phyloP scores from a whole-genome alignment of 208 protist genomes.

The Trypanosoma congolense region DNA sequence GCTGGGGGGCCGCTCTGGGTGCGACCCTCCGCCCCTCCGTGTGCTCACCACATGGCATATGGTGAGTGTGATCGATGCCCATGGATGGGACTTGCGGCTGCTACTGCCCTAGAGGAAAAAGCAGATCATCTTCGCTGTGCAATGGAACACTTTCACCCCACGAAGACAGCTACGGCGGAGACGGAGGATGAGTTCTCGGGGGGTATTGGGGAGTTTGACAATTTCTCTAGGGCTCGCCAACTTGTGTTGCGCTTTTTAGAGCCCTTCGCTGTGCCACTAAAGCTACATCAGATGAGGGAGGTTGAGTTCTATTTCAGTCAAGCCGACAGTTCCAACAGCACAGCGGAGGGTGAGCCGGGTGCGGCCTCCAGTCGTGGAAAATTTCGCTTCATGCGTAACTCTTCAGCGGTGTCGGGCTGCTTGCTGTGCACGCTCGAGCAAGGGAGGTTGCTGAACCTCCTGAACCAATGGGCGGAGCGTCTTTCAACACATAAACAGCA shows the following conservation, averaged over 20 bases:
- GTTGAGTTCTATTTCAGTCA: constrained; percentile 37
- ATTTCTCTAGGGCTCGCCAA: too few species aligned
- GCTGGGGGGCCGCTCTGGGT: neutral
- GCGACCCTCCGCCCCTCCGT: constrained; percentile 25
- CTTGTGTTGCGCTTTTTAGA: constrained; percentile 26
- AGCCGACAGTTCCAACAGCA: neutral
- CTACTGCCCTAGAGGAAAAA: constrained; percentile 35
- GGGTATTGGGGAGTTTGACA: too few species aligned
- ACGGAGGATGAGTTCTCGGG: too few species aligned
- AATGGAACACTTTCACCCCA: constrained; percentile 5
- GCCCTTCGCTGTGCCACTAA: constrained; percentile 33
- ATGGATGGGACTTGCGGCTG: constrained; percentile 47
- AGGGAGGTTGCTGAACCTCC: constrained; percentile 41
- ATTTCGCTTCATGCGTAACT: constrained; percentile 21
- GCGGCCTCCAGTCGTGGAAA: constrained; percentile 1
- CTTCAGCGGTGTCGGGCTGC: constrained; percentile 22
- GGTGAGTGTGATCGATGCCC: constrained; percentile 49
- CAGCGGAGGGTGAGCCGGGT: neutral
- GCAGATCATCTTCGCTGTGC: constrained; percentile 21
- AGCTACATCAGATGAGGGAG: constrained; percentile 38
- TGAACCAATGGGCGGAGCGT: constrained; percentile 50
- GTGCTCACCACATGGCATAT: constrained; percentile 20
- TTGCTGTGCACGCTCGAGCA: constrained; percentile 73
- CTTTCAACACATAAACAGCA: constrained; percentile 38
- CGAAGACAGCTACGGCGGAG: too few species aligned